phyloP scores from a whole-genome alignment of 2,329 filamentous ascomycete species.

The Pseudocercospora musae region DNA sequence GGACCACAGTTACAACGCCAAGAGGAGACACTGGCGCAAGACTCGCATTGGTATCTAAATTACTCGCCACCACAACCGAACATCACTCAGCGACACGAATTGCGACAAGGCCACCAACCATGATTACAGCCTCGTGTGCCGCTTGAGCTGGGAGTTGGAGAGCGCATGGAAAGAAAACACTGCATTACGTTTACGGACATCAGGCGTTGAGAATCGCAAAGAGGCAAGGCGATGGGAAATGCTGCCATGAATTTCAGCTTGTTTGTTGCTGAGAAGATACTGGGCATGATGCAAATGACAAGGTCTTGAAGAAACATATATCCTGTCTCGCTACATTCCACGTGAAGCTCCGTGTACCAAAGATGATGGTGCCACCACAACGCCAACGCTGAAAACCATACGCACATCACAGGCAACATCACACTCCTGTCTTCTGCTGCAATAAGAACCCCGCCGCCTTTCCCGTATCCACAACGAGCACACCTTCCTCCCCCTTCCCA shows the following conservation, averaged over 20 bases:
- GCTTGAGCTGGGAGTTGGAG: constrained; percentile 12
- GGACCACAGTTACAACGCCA: constrained; percentile 88
- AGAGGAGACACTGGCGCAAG: constrained; percentile 99
- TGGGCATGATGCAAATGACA: constrained; percentile 24
- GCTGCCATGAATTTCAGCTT: constrained; percentile 12
- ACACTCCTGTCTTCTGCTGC: constrained; percentile 22
- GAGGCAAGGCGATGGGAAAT: constrained; percentile 16
- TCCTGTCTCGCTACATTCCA: not conserved
- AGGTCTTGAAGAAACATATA: constrained; percentile 17
- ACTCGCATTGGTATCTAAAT: constrained; percentile 97
- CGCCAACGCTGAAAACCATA: not conserved
- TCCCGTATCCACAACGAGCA: constrained; percentile 65
- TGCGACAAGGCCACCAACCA: constrained; percentile 10
- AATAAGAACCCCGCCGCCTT: constrained; percentile 34
- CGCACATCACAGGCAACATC: not conserved
- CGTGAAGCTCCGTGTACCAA: not conserved
- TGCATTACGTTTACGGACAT: constrained; percentile 17
- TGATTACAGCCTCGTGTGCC: constrained; percentile 7
- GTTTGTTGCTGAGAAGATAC: constrained; percentile 20
- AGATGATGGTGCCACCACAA: not conserved
- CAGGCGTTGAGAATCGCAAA: constrained; percentile 18
- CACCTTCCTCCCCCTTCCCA: constrained; percentile 65
- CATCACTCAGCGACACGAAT: constrained; percentile 15
- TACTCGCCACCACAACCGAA: constrained; percentile 42
- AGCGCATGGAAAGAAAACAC: constrained; percentile 6